These are phyloP conservation scores for Colletotrichum tofieldiae DNA, from an alignment of 2,329 filamentous ascomycete genomes.

Conservation along the genomic window DNA sequence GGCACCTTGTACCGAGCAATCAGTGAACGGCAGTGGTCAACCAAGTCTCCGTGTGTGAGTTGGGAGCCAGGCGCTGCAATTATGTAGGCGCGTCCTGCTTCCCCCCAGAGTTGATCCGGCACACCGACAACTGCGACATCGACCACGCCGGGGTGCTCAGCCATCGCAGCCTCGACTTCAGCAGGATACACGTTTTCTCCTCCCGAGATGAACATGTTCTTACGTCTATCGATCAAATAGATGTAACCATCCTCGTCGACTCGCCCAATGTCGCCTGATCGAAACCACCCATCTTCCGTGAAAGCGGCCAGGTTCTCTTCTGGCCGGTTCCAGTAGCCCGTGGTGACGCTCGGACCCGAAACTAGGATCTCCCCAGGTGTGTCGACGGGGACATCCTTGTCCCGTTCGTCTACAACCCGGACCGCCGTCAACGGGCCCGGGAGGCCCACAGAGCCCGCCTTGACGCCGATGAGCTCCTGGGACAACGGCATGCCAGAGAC, in stretches of 20 bases:
- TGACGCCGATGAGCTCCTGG: slow-evolving; percentile 15
- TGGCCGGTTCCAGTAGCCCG: slow-evolving; percentile 34
- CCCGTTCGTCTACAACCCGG: slow-evolving; percentile 31
- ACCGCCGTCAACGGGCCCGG: slow-evolving; percentile 32
- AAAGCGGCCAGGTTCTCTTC: slow-evolving; percentile 31
- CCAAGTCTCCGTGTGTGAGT: slow-evolving; percentile 1
- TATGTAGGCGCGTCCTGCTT: slow-evolving; percentile 35
- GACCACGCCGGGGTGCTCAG: slow-evolving; percentile 25
- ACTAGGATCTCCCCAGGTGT: slow-evolving; percentile 33
- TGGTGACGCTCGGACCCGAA: slow-evolving; percentile 25
- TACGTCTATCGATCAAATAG: slow-evolving; percentile 31
- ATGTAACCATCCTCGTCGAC: slow-evolving; percentile 31
- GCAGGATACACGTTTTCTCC: slow-evolving; percentile 40
- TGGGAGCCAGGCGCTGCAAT: slow-evolving; percentile 5
- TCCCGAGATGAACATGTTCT: slow-evolving; percentile 41
- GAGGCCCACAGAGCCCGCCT: slow-evolving; percentile 36
- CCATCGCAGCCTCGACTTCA: slow-evolving; percentile 29
- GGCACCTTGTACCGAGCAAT: slow-evolving; percentile 35
- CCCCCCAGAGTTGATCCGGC: slow-evolving; percentile 32
- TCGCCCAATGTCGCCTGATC: slow-evolving; percentile 40
- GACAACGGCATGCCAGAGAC: slow-evolving; percentile 34
- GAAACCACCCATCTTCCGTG: slow-evolving; percentile 39
- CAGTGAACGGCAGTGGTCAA: slow-evolving; percentile 12
- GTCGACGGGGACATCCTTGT: slow-evolving; percentile 17
- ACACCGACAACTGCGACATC: slow-evolving; percentile 31